A percentile compares a stretch with the other conserved stretches of the same genome.
phyloP scores from a whole-genome alignment of 2,329 filamentous ascomycete species.

The Fusarium sp. region DNA sequence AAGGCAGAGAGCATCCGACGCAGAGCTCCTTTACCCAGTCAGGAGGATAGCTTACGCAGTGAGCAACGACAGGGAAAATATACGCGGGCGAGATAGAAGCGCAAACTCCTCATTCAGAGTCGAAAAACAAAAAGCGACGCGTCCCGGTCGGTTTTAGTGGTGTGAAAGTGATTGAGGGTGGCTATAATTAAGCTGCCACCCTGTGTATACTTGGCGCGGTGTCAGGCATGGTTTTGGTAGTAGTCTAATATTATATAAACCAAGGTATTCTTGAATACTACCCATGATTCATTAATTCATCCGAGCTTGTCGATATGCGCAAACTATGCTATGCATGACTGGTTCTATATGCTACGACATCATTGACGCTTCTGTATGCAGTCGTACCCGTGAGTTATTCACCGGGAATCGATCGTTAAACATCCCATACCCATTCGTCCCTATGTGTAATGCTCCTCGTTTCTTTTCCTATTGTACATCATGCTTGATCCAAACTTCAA shows the following conservation, averaged over 20 bases:
- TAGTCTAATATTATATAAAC: slow-evolving; percentile 21
- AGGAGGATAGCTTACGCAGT: slow-evolving; percentile 82
- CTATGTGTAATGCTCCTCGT: not conserved
- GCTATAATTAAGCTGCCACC: slow-evolving; percentile 3
- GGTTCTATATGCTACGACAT: not conserved
- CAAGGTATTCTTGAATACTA: slow-evolving; percentile 17
- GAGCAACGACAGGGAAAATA: slow-evolving; percentile 77
- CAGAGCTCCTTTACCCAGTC: slow-evolving; percentile 81
- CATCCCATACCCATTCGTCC: not conserved
- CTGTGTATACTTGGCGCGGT: not conserved
- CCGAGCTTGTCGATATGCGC: not conserved
- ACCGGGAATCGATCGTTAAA: not conserved
- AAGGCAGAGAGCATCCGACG: slow-evolving; percentile 54
- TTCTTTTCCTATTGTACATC: slow-evolving; percentile 12
- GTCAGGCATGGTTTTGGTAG: not conserved
- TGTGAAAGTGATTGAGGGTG: slow-evolving; percentile 11
- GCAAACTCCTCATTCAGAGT: not conserved
- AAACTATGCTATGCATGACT: not conserved
- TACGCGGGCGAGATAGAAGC: slow-evolving; percentile 61
- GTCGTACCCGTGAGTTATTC: not conserved
- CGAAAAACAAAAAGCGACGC: not conserved
- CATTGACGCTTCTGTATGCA: slow-evolving; percentile 1
- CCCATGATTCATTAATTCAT: slow-evolving; percentile 3
- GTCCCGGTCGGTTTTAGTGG: not conserved
- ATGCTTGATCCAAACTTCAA: not conserved